Percentiles rank a stretch among this genome's conserved stretches.
phyloP scores from a whole-genome alignment of 2,329 filamentous ascomycete species.

The Pestalotiopsis sp. region DNA sequence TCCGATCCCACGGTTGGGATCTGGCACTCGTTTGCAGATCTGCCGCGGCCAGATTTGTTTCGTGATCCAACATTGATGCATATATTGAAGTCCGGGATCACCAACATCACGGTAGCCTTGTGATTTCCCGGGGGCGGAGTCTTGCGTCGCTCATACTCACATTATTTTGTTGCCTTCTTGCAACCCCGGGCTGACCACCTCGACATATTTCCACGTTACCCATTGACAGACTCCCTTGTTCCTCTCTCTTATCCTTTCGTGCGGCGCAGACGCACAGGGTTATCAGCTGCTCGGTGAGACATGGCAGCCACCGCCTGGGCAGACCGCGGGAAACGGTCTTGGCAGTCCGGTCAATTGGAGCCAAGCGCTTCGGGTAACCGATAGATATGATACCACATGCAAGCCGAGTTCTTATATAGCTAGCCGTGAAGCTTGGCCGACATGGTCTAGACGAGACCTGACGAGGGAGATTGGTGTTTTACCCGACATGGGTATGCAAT shows the following conservation, averaged over 20 bases:
- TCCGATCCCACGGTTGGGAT: background rate
- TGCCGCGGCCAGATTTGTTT: background rate
- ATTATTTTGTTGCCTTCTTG: background rate
- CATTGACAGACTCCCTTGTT: background rate
- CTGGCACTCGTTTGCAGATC: background rate
- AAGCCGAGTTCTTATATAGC: background rate
- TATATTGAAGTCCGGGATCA: background rate
- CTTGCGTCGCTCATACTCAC: background rate
- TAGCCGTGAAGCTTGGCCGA: background rate
- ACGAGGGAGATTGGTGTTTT: background rate
- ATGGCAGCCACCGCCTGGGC: background rate
- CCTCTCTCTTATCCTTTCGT: background rate
- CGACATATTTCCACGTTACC: background rate
- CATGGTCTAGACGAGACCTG: background rate
- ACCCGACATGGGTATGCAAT: background rate
- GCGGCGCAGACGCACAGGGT: background rate
- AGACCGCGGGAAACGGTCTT: background rate
- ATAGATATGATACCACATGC: background rate
- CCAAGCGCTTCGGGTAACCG: background rate
- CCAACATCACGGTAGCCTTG: background rate
- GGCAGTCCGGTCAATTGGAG: background rate
- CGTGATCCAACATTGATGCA: background rate
- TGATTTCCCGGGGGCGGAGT: background rate
- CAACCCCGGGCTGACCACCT: background rate
- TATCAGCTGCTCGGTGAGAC: background rate